Percentiles rank a stretch among this genome's conserved stretches.
Conservation (phyloP, 2,329 filamentous ascomycete species). For the Ophiostoma ulmi region DNA sequence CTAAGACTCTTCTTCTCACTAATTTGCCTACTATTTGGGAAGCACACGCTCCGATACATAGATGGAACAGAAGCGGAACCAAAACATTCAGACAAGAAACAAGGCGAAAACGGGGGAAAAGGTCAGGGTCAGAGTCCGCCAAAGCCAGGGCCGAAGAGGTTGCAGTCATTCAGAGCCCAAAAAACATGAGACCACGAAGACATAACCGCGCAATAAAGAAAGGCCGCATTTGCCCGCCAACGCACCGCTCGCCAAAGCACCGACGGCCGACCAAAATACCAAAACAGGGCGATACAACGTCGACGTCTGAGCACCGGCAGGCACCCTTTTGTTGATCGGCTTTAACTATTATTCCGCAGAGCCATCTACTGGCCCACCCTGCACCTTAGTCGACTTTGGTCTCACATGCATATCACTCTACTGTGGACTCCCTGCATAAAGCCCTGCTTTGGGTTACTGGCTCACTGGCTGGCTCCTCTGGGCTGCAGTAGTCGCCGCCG, state of each 20-base stretch:
- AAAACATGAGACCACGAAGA: neutral
- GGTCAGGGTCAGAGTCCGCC: neutral
- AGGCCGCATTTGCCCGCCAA: neutral
- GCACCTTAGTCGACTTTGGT: conserved; percentile 3
- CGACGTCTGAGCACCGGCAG: neutral
- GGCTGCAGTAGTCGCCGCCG: conserved; percentile 5
- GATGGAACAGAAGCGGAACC: neutral
- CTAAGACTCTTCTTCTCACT: neutral
- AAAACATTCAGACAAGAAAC: neutral
- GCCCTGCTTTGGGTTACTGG: conserved; percentile 17
- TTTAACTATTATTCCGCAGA: neutral
- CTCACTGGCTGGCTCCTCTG: neutral
- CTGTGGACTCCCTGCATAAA: conserved; percentile 17
- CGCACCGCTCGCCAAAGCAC: neutral
- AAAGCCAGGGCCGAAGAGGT: neutral
- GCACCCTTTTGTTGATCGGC: neutral
- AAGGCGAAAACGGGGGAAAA: neutral
- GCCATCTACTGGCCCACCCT: neutral
- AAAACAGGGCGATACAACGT: neutral
- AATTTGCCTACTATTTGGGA: neutral
- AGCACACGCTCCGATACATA: neutral
- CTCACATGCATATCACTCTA: conserved; percentile 19
- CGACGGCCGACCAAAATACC: neutral
- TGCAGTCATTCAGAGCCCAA: neutral
- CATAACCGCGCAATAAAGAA: neutral